Evolutionary conservation across 2,329 filamentous ascomycete genomes (phyloP).

Genomic region (Xylariaceae sp.): DNA sequence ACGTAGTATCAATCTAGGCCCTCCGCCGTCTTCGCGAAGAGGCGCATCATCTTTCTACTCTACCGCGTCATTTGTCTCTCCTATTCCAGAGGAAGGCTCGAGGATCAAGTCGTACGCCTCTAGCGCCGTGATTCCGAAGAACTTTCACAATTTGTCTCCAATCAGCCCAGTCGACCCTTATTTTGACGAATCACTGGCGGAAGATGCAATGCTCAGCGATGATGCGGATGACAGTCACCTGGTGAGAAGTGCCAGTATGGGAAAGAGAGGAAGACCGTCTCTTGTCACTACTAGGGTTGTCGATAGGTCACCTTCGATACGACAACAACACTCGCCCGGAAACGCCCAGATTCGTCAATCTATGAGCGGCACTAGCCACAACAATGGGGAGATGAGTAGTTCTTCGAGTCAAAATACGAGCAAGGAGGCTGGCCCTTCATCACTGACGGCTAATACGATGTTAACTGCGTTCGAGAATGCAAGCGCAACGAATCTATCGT

Average conservation of each 20-base stretch:
- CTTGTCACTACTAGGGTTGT: conserved; percentile 44
- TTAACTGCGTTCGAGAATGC: conserved; percentile 48
- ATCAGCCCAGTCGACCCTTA: conserved; percentile 45
- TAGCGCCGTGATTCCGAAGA: conserved; percentile 65
- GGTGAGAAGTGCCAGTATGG: conserved; percentile 57
- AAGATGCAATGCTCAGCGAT: conserved; percentile 43
- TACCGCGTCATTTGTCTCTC: conserved; percentile 62
- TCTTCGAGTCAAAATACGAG: conserved; percentile 39
- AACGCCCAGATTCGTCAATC: conserved; percentile 39
- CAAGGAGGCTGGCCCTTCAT: conserved; percentile 24
- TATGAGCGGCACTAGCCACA: conserved; percentile 41
- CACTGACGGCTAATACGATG: conserved; percentile 43
- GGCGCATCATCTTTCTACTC: conserved; percentile 63
- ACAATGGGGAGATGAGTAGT: conserved; percentile 41
- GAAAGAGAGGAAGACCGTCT: conserved; percentile 54
- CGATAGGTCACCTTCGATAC: conserved; percentile 27
- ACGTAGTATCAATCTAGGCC: conserved; percentile 51
- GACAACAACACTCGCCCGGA: conserved; percentile 34
- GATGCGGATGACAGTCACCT: conserved; percentile 51
- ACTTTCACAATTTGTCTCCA: conserved; percentile 53
- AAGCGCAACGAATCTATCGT: conserved; percentile 40
- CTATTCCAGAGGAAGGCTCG: conserved; percentile 67
- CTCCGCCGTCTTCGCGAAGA: conserved; percentile 55
- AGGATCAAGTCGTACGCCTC: conserved; percentile 58
- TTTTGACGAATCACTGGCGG: conserved; percentile 46